A percentile compares a stretch with the other conserved stretches of the same genome.
phyloP scores from a whole-genome alignment of 805 yeast species.

The Suhomyces faveliae region DNA sequence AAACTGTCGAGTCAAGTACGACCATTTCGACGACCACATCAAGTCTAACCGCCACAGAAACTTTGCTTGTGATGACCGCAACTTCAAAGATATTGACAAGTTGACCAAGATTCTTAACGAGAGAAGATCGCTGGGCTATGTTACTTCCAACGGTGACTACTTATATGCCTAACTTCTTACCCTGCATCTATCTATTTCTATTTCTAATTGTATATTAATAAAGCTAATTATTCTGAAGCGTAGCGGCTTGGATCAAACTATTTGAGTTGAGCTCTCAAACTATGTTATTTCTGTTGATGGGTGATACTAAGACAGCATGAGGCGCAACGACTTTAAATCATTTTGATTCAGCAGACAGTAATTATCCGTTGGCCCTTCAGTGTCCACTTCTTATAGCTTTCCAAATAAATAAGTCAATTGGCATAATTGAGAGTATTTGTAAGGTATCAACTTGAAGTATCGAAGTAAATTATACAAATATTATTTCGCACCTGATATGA shows the following conservation, averaged over 20 bases:
- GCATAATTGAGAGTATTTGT: too few relatives aligned
- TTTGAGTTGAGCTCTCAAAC: too few relatives aligned
- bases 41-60: slow-evolving; percentile 65
- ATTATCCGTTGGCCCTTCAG: too few relatives aligned
- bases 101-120: slow-evolving; percentile 55
- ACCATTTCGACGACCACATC: slow-evolving; percentile 75
- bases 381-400: too few relatives aligned
- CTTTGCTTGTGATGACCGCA: slow-evolving; percentile 69
- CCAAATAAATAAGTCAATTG: too few relatives aligned
- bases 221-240: background rate
- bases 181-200: slow-evolving; percentile 1
- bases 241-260: too few relatives aligned
- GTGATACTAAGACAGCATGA: too few relatives aligned
- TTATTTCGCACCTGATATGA: slow-evolving; percentile 1
- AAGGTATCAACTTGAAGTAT: too few relatives aligned
- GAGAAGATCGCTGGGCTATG: slow-evolving; percentile 41
- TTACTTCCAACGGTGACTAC: slow-evolving; percentile 42
- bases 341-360: too few relatives aligned
- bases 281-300: too few relatives aligned
- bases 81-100: slow-evolving; percentile 75
- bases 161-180: background rate
- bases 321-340: too few relatives aligned
- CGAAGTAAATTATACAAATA: too few relatives aligned
- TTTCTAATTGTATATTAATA: slow-evolving; percentile 3
- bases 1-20: slow-evolving; percentile 84